phyloP scores from a whole-genome alignment of 1,139 yeast species.

The Geotrichum candidum region DNA sequence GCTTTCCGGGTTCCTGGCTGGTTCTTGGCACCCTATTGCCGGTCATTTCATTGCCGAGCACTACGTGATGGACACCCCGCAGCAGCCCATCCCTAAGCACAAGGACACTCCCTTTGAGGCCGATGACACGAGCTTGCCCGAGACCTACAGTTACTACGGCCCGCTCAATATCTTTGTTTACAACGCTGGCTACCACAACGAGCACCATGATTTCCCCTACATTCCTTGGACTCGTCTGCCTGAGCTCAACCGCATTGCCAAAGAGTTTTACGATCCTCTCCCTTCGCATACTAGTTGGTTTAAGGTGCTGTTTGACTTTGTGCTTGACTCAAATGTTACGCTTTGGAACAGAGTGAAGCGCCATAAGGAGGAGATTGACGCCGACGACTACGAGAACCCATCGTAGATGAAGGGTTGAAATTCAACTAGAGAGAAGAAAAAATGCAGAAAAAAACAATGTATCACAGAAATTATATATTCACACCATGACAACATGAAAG shows the following conservation, averaged over 20 bases:
- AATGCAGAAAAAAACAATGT: neutral
- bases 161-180: slow-evolving; percentile 68
- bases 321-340: slow-evolving; percentile 58
- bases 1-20: slow-evolving; percentile 78
- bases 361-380: slow-evolving; percentile 20
- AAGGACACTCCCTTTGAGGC: slow-evolving; percentile 19
- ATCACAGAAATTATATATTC: neutral
- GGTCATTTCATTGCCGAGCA: slow-evolving; percentile 96
- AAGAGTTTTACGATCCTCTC: slow-evolving; percentile 75
- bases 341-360: slow-evolving; percentile 82
- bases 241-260: slow-evolving; percentile 57
- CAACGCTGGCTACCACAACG: slow-evolving; percentile 93
- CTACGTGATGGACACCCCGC: slow-evolving; percentile 49
- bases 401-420: neutral
- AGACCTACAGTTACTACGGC: slow-evolving; percentile 88
- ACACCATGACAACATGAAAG: neutral
- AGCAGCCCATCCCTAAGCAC: slow-evolving; percentile 20
- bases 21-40: slow-evolving; percentile 88
- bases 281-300: slow-evolving; percentile 78
- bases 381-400: slow-evolving; percentile 20
- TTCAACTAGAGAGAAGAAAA: neutral
- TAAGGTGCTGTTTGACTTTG: slow-evolving; percentile 67
- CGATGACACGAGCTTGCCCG: slow-evolving; percentile 44
- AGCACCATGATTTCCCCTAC: slow-evolving; percentile 92
- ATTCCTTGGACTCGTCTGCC: slow-evolving; percentile 85